Evolutionary conservation across 2,329 filamentous ascomycete species (phyloP).

Genomic region (Botryosphaeria dothidea): DNA sequence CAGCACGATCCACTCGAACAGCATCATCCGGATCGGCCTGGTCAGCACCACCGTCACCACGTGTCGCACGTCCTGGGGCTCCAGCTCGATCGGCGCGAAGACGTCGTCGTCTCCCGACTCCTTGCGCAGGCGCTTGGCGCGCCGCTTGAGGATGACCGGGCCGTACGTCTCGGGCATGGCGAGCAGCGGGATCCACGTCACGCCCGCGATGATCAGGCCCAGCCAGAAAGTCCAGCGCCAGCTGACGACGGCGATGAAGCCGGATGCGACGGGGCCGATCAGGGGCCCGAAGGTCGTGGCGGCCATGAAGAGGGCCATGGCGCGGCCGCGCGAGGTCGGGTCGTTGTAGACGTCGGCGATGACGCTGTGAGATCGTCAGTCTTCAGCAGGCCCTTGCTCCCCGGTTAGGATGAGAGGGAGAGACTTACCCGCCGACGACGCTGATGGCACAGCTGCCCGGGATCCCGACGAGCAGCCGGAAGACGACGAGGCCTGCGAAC

Average conservation of each 20-base stretch:
- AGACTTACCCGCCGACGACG: slow-evolving; percentile 54
- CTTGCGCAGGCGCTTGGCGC: slow-evolving; percentile 60
- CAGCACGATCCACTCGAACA: slow-evolving; percentile 71
- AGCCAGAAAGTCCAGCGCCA: slow-evolving; percentile 76
- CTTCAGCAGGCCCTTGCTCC: too few species aligned
- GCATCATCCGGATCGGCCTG: slow-evolving; percentile 72
- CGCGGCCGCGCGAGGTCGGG: slow-evolving; percentile 57
- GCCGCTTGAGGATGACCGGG: slow-evolving; percentile 47
- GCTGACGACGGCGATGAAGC: slow-evolving; percentile 60
- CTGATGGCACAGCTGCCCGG: slow-evolving; percentile 54
- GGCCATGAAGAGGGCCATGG: slow-evolving; percentile 66
- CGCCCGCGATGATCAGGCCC: slow-evolving; percentile 67
- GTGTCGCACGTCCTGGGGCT: slow-evolving; percentile 58
- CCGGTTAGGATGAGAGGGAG: neutral
- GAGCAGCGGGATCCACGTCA: slow-evolving; percentile 60
- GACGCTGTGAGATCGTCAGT: too few species aligned
- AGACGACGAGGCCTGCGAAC: slow-evolving; percentile 46
- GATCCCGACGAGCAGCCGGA: slow-evolving; percentile 46
- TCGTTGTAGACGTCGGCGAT: slow-evolving; percentile 67
- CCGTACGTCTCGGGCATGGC: slow-evolving; percentile 59
- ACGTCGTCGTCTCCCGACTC: slow-evolving; percentile 54
- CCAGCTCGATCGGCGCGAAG: slow-evolving; percentile 64
- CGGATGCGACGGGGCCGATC: slow-evolving; percentile 59
- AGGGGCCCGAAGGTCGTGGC: slow-evolving; percentile 60
- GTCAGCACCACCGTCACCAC: slow-evolving; percentile 70